Base-by-base conservation (phyloP, 2,329 filamentous ascomycete species). In the Diaporthe australafricana region DNA sequence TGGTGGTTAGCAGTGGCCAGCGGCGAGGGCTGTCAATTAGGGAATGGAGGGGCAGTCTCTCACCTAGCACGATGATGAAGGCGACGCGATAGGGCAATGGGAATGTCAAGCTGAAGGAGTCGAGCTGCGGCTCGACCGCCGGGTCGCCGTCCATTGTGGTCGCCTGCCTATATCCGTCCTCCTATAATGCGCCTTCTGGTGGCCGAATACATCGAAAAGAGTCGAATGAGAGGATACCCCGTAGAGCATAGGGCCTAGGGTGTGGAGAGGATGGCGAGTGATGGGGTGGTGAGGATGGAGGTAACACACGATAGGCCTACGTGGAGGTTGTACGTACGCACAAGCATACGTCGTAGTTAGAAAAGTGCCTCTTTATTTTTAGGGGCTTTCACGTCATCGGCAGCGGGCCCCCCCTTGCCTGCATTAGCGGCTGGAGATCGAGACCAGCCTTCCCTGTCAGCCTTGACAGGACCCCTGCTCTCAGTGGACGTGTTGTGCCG, bases 41-140 rank as follows among this genome's bases (percentile, higher is more conserved):
- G 25, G 62, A n/a, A 22, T 50, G 14, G 66, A 25, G 32, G n/a
- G 32, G 38, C 22, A 5, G 4, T 16, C 5, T 32, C 87, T 75
- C 86, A 97, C 95, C 96, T 75, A 97, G 85, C 68, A 97, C 92
- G 75, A 96, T 85, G 77, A 98, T 92, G 76, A 97, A 89, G 73
- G 94, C 94, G 72, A 98, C 91, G 76, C 96, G 92, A 82, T 96
- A 98, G 53, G 96, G 96, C 73, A 98, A 87, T 67, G 96, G 96
- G 76, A 98, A 92, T 75, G 93, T 87, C 80, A 94, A 87, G 88
- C 93, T 95, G 87, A 98, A 96, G 82, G 90, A 88, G 87, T 98
- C 95, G 82, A 97, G 90, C 84, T 87, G 83, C 73, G 86, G 81
- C 84, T 93, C 91, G 77, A 93, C 91, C 77, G 89, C 89, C 73